phyloP scores from a whole-genome alignment of 2,329 filamentous ascomycete species.

The Talaromyces sp. region DNA sequence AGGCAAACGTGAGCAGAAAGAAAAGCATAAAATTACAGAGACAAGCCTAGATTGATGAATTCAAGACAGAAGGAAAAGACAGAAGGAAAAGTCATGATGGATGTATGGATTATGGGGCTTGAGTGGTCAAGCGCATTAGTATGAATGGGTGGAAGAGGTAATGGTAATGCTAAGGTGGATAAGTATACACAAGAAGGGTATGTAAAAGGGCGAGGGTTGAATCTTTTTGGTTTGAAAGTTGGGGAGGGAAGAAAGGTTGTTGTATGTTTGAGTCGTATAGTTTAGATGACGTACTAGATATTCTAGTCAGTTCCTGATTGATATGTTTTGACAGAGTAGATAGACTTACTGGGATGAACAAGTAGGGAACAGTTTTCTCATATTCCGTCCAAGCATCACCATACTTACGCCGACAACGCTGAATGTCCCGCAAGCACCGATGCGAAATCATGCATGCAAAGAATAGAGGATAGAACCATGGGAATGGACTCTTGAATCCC shows the following conservation, averaged over 20 bases:
- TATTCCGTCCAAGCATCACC: conserved; percentile 81
- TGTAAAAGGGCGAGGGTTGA: background rate
- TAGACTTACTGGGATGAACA: conserved; percentile 70
- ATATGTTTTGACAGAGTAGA: background rate
- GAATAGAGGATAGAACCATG: conserved; percentile 86
- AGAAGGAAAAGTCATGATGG: background rate
- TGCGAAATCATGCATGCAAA: conserved; percentile 78
- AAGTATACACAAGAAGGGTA: conserved; percentile 11
- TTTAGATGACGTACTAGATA: conserved; percentile 5
- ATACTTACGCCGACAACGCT: conserved; percentile 74
- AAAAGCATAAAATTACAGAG: background rate
- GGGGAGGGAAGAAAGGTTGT: background rate
- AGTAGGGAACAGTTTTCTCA: conserved; percentile 73
- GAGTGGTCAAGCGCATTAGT: background rate
- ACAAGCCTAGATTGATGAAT: background rate
- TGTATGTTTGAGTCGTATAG: background rate
- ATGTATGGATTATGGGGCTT: background rate
- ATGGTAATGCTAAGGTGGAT: background rate
- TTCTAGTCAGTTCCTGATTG: background rate
- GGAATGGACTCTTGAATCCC: conserved; percentile 76
- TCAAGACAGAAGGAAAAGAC: background rate
- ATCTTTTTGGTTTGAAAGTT: background rate
- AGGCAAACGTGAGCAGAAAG: background rate
- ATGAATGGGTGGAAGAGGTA: background rate
- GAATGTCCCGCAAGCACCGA: conserved; percentile 71